Evolutionary conservation across 2,329 filamentous ascomycete genomes (phyloP).

Genomic region (Nannizziopsis barbatae): DNA sequence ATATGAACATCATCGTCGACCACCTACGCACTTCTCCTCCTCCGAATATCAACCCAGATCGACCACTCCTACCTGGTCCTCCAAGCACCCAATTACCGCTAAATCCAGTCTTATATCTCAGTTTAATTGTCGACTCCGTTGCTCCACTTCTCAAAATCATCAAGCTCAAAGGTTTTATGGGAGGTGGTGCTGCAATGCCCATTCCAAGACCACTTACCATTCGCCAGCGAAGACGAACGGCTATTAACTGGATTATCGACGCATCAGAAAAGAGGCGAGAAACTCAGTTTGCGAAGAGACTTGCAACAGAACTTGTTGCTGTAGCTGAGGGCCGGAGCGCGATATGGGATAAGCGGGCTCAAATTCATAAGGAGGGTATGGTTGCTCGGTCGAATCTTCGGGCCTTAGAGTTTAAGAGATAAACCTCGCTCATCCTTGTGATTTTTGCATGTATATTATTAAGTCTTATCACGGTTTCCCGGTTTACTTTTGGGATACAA

Average conservation of each 20-base stretch:
- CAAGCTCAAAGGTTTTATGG: conserved; percentile 62
- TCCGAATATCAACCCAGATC: conserved; percentile 60
- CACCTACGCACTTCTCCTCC: conserved; percentile 73
- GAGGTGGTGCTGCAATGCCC: conserved; percentile 74
- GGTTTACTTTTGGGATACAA: too few species aligned
- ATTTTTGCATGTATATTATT: too few species aligned
- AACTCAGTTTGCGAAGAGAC: conserved; percentile 60
- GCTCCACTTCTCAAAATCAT: conserved; percentile 76
- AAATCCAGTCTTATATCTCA: conserved; percentile 81
- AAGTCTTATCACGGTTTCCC: too few species aligned
- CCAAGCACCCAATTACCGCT: conserved; percentile 71
- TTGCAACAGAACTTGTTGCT: conserved; percentile 76
- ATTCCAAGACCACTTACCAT: conserved; percentile 66
- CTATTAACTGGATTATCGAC: conserved; percentile 82
- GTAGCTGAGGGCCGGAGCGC: conserved; percentile 75
- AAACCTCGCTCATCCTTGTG: neutral
- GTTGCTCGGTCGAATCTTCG: conserved; percentile 61
- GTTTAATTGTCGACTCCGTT: conserved; percentile 81
- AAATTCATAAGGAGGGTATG: conserved; percentile 71
- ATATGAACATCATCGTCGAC: conserved; percentile 73
- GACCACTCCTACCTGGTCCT: conserved; percentile 53
- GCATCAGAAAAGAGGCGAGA: conserved; percentile 68
- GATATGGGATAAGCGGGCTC: conserved; percentile 71
- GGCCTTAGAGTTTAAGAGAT: neutral
- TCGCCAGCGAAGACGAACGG: conserved; percentile 64